Base-by-base conservation (phyloP, 2,329 filamentous ascomycete species). In the Nannizziopsis barbatae region DNA sequence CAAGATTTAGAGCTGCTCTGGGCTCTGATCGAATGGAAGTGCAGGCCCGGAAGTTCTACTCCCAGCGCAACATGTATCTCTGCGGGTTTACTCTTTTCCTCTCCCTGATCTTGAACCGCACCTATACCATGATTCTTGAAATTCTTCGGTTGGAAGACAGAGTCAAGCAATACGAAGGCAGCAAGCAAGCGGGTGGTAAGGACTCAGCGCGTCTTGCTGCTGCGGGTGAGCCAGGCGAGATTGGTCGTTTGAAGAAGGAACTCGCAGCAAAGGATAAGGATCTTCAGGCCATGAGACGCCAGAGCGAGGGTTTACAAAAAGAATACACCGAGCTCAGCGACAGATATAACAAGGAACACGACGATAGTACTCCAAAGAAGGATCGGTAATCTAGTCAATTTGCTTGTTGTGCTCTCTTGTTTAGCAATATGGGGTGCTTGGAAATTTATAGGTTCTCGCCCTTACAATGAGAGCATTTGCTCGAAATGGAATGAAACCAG, bases 21-120 rank as follows among this genome's bases (percentile, higher is more conserved):
- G 90, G 92, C 55, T 83, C 86, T 64, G 92, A 96, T 67, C 90
- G 92, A 56, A 88, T 94, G 79, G 92, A 98, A 72, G 90, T 96
- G 45, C 92, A 98, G 71, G 90, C 92, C 56, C 88, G 92, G 77
- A 98, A 98, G 73, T 98, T 98, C 77, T 98, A 98, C 79, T 95
- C 89, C 53, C 90, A 98, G 75, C 89, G 92, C 70, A 98, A 98
- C 81, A 98, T 98, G 92, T 98, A 98, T 74, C 88, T 98, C 53
- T 96, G 92, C 70, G 92, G 92, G 60, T 98, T 98, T 76, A 98
- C 92, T 4, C 83, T 98, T 55, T 96, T 98, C 80, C 83, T 98
- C 53, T 96, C 90, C 47, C 77, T 98, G 56, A 98, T 98, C 70
- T 86, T 72, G 65, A 96, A 98, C 81, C 90, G 92, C 64, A 98